Percentiles rank a stretch among this genome's conserved stretches.
phyloP scores from a whole-genome alignment of 1,139 yeast species.

The Keqinozyma sinolaborantium region DNA sequence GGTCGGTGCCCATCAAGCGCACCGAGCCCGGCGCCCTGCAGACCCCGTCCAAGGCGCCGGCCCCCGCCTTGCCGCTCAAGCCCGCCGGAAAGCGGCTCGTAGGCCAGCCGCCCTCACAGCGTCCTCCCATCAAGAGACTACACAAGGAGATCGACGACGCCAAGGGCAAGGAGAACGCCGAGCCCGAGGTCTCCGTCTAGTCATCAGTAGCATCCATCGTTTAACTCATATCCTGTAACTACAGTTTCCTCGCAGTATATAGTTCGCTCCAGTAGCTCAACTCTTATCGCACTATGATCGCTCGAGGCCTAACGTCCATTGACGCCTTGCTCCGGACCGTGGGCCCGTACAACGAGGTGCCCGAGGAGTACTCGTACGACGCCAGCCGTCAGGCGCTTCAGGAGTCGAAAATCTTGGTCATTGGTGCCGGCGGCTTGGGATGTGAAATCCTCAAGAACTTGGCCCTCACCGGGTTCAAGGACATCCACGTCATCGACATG shows the following conservation, averaged over 20 bases:
- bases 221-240: no score
- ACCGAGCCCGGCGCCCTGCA: constrained; percentile 16
- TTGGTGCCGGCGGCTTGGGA: constrained; percentile 97
- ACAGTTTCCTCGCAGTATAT: not conserved
- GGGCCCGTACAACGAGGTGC: constrained; percentile 44
- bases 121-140: constrained; percentile 14
- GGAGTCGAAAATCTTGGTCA: constrained; percentile 42
- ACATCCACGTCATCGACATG: constrained; percentile 87
- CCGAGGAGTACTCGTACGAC: constrained; percentile 28
- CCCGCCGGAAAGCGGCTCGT: constrained; percentile 24
- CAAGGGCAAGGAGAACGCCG: not conserved
- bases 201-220: no score
- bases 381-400: constrained; percentile 25
- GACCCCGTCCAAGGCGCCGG: constrained; percentile 7
- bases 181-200: no score
- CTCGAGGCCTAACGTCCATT: constrained; percentile 12
- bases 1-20: constrained; percentile 55
- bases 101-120: constrained; percentile 33
- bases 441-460: constrained; percentile 88
- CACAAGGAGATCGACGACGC: constrained; percentile 5
- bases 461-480: constrained; percentile 70
- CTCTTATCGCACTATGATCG: not conserved
- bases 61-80: constrained; percentile 9
- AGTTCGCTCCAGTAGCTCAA: not conserved
- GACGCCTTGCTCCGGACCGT: constrained; percentile 19